Conservation (phyloP, 2,329 filamentous ascomycete genomes). For the Colletotrichum sp. region DNA sequence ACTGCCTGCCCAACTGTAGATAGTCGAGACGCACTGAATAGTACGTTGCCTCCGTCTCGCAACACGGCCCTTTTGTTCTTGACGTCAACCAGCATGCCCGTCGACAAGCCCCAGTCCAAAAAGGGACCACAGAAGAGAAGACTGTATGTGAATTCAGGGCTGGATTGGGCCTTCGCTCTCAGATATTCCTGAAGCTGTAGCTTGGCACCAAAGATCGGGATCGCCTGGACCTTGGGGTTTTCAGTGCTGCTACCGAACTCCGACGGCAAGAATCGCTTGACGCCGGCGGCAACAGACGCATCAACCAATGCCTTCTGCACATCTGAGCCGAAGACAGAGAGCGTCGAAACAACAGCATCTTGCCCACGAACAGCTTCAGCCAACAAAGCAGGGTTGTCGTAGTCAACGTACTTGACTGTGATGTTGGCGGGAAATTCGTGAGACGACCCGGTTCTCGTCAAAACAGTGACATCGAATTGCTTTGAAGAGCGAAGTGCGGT, state of each 20-base stretch:
- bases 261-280: neutral
- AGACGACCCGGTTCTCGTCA: neutral
- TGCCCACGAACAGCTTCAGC: neutral
- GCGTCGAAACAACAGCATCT: neutral
- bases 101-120: neutral
- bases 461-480: neutral
- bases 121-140: neutral
- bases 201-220: neutral
- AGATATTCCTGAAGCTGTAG: neutral
- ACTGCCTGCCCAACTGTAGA: neutral
- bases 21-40: neutral
- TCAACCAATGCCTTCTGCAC: neutral
- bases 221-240: neutral
- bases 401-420: neutral
- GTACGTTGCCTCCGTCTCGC: neutral
- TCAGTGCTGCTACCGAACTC: neutral
- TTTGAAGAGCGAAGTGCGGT: neutral
- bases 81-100: neutral
- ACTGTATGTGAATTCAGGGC: neutral
- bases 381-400: neutral
- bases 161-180: neutral
- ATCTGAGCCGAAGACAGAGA: neutral
- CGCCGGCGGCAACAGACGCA: neutral
- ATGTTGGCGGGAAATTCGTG: neutral
- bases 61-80: neutral